Conservation (phyloP, 495 filamentous ascomycete genomes). For the Paragyromitra xinjiangensis region DNA sequence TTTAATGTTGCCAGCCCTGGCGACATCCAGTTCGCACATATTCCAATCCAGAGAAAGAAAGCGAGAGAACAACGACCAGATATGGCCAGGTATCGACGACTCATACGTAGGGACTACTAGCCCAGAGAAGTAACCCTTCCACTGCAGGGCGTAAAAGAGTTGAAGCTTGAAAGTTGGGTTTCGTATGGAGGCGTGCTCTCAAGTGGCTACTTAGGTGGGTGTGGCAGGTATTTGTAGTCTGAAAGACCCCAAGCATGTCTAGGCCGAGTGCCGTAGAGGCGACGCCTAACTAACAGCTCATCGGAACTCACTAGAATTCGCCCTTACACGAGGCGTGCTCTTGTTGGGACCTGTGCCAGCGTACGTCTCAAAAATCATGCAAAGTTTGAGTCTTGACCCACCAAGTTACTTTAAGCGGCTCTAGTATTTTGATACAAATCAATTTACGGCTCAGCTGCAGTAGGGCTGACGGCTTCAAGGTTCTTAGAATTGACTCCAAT, state of each 20-base stretch:
- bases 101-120: background rate
- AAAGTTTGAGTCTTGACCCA: background rate
- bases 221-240: constrained; percentile 11
- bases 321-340: background rate
- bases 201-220: background rate
- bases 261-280: background rate
- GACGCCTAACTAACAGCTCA: background rate
- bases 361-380: background rate
- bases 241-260: background rate
- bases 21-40: too few species aligned
- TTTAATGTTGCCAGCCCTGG: too few species aligned
- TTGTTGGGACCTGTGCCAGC: background rate
- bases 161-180: background rate
- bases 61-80: background rate
- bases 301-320: background rate
- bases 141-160: background rate
- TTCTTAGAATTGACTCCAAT: background rate
- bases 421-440: background rate
- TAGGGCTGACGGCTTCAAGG: background rate
- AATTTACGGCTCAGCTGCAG: background rate
- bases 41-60: background rate
- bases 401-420: background rate
- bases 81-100: background rate
- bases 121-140: background rate
- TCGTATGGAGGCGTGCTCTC: background rate